These are phyloP conservation scores for Amaranthus hypochondriacus DNA, from an alignment of 148 eudicot species.

Conservation along the genomic window DNA sequence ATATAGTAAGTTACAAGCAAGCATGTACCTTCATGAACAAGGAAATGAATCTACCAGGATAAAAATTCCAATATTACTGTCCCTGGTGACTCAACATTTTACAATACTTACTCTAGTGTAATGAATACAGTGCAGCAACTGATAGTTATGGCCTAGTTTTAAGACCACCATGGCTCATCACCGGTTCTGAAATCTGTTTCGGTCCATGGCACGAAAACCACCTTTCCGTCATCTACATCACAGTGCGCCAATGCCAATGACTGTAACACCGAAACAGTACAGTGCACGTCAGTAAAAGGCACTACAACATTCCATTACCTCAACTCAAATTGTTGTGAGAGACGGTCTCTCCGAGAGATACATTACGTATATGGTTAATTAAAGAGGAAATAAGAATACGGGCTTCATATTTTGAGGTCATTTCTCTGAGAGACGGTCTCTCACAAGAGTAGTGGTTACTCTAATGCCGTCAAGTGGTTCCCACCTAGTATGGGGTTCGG, in stretches of 20 bases:
- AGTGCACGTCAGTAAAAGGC: not conserved
- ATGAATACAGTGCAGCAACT: not conserved
- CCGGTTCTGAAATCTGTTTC: conserved; percentile 93
- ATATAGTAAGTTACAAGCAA: not conserved
- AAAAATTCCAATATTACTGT: conserved; percentile 4
- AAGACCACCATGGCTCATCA: conserved; percentile 79
- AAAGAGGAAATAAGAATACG: too few species aligned
- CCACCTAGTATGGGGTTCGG: too few species aligned
- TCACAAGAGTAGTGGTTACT: too few species aligned
- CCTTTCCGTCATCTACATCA: conserved; percentile 73
- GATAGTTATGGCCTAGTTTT: conserved; percentile 2
- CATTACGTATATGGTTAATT: too few species aligned
- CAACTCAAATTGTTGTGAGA: not conserved
- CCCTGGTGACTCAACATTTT: conserved; percentile 20
- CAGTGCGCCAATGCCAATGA: conserved; percentile 59
- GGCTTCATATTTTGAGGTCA: too few species aligned
- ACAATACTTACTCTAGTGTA: conserved; percentile 21
- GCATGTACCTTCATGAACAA: conserved; percentile 8
- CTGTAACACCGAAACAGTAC: conserved; percentile 29
- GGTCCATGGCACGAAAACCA: conserved; percentile 77
- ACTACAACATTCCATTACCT: not conserved
- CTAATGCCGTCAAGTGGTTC: too few species aligned
- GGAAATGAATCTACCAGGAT: conserved; percentile 12
- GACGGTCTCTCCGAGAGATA: too few species aligned
- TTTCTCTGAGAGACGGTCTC: not conserved